phyloP scores from a whole-genome alignment of 2,329 filamentous ascomycete genomes.

The Cladosporium sp. region DNA sequence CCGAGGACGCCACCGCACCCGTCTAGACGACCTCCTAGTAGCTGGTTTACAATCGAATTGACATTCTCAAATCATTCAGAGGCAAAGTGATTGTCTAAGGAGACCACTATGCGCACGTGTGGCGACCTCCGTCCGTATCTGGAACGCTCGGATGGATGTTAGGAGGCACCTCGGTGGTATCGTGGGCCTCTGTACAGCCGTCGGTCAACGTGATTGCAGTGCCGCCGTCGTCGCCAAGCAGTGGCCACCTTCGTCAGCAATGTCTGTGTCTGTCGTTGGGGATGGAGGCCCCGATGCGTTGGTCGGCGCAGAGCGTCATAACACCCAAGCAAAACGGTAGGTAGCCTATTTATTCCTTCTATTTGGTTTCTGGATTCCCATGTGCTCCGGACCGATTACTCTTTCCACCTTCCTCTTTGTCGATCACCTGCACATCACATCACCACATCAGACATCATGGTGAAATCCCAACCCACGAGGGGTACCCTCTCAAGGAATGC shows the following conservation, averaged over 20 bases:
- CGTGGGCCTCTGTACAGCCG: conserved; percentile 13
- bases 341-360: conserved; percentile 15
- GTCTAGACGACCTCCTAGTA: neutral
- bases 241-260: conserved; percentile 17
- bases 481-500: conserved; percentile 13
- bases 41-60: neutral
- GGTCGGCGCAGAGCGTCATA: conserved; percentile 12
- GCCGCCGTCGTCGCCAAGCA: conserved; percentile 13
- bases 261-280: conserved; percentile 14
- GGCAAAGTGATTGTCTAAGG: neutral
- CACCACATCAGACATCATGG: conserved; percentile 12
- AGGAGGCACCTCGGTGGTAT: conserved; percentile 20
- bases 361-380: conserved; percentile 14
- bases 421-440: conserved; percentile 12
- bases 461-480: conserved; percentile 10
- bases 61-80: neutral
- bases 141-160: conserved; percentile 17
- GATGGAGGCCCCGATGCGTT: conserved; percentile 14
- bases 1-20: conserved; percentile 1
- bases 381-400: conserved; percentile 20
- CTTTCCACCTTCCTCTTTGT: neutral
- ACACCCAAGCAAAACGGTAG: conserved; percentile 7
- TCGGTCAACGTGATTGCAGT: conserved; percentile 13
- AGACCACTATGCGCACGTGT: neutral
- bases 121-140: conserved; percentile 14